phyloP scores from a whole-genome alignment of 176 grass and related monocot genomes.

The Tuctoria greenei region DNA sequence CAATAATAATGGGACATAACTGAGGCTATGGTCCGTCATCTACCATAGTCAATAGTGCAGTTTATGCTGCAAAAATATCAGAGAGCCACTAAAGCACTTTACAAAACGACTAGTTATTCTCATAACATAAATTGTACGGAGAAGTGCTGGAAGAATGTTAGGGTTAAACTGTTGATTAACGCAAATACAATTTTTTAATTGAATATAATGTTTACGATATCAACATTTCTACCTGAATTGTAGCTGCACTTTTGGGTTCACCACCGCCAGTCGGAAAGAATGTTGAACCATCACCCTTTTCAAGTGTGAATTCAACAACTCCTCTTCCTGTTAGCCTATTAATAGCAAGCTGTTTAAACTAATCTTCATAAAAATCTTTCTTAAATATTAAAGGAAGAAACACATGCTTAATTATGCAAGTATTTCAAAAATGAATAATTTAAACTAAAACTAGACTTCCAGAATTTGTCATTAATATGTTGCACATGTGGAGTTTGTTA shows the following conservation, averaged over 20 bases:
- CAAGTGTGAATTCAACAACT: conserved; percentile 90
- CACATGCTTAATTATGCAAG: neutral
- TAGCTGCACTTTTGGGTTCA: conserved; percentile 79
- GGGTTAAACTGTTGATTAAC: neutral
- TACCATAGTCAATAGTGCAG: conserved; percentile 6
- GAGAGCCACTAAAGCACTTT: neutral
- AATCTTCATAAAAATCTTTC: conserved; percentile 29
- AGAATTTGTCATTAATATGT: neutral
- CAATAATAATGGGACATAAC: neutral
- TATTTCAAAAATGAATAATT: neutral
- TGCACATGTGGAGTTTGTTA: neutral
- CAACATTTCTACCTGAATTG: conserved; percentile 65
- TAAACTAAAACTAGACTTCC: neutral
- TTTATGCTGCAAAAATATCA: conserved; percentile 10
- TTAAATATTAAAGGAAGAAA: conserved; percentile 22
- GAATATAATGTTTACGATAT: neutral
- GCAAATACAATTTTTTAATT: neutral
- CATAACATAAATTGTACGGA: neutral
- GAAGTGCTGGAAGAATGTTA: neutral
- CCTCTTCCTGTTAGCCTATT: conserved; percentile 92
- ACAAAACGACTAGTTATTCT: conserved; percentile 7
- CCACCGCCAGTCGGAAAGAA: conserved; percentile 81
- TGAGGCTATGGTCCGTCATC: neutral
- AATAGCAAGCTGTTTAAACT: conserved; percentile 44
- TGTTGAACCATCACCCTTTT: conserved; percentile 81